A percentile compares a stretch with the other conserved stretches of the same genome.
Evolutionary conservation across 2,329 filamentous ascomycete species (phyloP).

Genomic region (Biscogniauxia mediterranea): DNA sequence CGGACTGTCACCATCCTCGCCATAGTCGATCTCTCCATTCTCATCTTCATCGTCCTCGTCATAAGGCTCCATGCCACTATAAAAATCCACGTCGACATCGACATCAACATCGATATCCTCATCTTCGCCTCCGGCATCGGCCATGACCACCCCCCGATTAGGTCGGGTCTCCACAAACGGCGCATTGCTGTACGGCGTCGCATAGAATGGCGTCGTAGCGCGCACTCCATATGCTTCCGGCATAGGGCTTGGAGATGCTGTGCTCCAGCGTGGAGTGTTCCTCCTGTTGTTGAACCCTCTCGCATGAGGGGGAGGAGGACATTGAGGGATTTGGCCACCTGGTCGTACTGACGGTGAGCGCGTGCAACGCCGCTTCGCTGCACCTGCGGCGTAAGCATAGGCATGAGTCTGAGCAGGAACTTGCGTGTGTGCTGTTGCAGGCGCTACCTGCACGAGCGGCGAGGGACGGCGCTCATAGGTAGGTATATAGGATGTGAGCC

Average conservation of each 20-base stretch:
- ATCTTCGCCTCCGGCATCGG: slow-evolving; percentile 27
- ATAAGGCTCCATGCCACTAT: slow-evolving; percentile 34
- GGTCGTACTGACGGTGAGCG: slow-evolving; percentile 54
- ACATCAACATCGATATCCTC: slow-evolving; percentile 19
- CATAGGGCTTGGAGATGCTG: slow-evolving; percentile 44
- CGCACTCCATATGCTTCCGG: slow-evolving; percentile 36
- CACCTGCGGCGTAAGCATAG: slow-evolving; percentile 24
- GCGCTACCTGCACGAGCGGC: slow-evolving; percentile 36
- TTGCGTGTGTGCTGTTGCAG: slow-evolving; percentile 6
- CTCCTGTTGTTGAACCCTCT: slow-evolving; percentile 26
- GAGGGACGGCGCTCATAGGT: slow-evolving; percentile 38
- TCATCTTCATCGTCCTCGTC: slow-evolving; percentile 34
- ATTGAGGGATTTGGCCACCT: background rate
- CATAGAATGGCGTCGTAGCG: slow-evolving; percentile 62
- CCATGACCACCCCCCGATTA: slow-evolving; percentile 27
- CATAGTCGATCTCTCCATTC: slow-evolving; percentile 30
- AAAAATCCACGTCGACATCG: slow-evolving; percentile 23
- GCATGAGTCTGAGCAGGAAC: background rate
- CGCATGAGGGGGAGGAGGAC: too few species aligned
- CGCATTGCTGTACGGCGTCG: slow-evolving; percentile 69
- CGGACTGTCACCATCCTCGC: slow-evolving; percentile 24
- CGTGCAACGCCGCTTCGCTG: slow-evolving; percentile 48
- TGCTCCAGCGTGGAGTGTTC: slow-evolving; percentile 56
- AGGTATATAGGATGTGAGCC: slow-evolving; percentile 44
- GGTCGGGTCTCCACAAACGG: slow-evolving; percentile 43